Conservation (phyloP, 371 early-diverging fungal species). For the Rhizopus arrhizus region DNA sequence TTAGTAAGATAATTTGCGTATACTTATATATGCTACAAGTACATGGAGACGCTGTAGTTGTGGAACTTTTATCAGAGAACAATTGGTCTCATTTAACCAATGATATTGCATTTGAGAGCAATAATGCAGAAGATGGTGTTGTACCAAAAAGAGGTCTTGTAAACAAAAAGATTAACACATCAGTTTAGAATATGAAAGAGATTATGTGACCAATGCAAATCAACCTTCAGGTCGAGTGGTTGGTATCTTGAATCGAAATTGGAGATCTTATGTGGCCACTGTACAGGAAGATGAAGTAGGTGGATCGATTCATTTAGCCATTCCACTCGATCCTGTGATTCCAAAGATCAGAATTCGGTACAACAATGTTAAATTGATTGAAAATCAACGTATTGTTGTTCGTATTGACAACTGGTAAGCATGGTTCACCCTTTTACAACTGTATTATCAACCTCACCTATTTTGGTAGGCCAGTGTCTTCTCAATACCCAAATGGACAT, state of each 20-base stretch:
- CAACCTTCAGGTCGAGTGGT: conserved; percentile 67
- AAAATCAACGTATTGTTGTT: conserved; percentile 83
- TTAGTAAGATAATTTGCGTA: background rate
- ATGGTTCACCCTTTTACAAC: background rate
- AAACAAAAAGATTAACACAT: background rate
- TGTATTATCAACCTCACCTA: background rate
- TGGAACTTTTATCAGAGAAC: conserved; percentile 67
- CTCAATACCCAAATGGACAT: conserved; percentile 89
- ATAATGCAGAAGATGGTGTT: conserved; percentile 46
- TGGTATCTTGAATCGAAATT: conserved; percentile 83
- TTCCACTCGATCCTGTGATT: conserved; percentile 80
- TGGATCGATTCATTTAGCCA: conserved; percentile 69
- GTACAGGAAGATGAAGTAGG: conserved; percentile 72
- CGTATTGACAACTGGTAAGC: conserved; percentile 84
- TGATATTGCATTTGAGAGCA: conserved; percentile 55
- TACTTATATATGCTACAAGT: conserved; percentile 34
- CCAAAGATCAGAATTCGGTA: conserved; percentile 93
- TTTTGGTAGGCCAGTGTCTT: conserved; percentile 54
- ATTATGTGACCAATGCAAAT: conserved; percentile 15
- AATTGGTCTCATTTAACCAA: conserved; percentile 62
- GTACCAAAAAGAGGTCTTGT: background rate
- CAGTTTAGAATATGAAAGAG: conserved; percentile 27
- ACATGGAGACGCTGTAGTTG: conserved; percentile 84
- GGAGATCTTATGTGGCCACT: conserved; percentile 90
- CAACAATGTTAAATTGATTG: conserved; percentile 69